Percentiles rank a stretch among this genome's conserved stretches.
Conservation (phyloP, 129 eudicot genomes). For the Heracleum sosnowskyi region DNA sequence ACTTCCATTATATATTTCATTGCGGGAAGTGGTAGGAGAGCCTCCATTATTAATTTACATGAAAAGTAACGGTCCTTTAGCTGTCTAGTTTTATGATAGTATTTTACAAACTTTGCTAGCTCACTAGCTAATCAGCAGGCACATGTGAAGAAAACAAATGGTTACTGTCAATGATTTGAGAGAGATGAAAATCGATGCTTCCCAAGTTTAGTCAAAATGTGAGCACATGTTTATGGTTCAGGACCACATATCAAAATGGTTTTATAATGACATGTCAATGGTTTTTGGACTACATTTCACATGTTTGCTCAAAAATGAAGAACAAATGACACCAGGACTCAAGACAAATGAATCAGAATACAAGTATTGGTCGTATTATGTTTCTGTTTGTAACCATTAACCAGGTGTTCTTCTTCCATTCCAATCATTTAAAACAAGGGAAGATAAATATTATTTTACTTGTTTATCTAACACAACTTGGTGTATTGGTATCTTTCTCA, state of each 20-base stretch:
- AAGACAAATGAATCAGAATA: neutral
- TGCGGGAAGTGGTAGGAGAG: too few species aligned
- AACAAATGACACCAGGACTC: neutral
- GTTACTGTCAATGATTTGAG: neutral
- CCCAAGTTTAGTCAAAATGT: neutral
- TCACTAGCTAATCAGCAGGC: neutral
- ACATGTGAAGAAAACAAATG: neutral
- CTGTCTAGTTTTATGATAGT: neutral
- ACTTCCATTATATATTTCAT: too few species aligned
- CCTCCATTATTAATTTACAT: too few species aligned
- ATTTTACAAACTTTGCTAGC: neutral
- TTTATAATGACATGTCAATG: neutral
- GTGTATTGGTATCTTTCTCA: too few species aligned
- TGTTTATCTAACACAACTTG: too few species aligned
- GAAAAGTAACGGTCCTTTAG: neutral
- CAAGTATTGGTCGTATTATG: neutral
- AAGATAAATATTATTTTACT: too few species aligned
- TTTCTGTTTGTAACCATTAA: too few species aligned
- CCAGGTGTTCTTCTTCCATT: too few species aligned
- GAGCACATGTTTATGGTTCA: neutral
- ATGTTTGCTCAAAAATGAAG: neutral
- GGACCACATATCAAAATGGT: neutral
- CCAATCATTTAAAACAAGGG: too few species aligned
- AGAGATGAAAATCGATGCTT: neutral
- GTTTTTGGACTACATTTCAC: slow-evolving; percentile 4